A percentile compares a stretch with the other conserved stretches of the same genome.
phyloP scores from a whole-genome alignment of 345 rosid genomes.

The Erodium maritimum region DNA sequence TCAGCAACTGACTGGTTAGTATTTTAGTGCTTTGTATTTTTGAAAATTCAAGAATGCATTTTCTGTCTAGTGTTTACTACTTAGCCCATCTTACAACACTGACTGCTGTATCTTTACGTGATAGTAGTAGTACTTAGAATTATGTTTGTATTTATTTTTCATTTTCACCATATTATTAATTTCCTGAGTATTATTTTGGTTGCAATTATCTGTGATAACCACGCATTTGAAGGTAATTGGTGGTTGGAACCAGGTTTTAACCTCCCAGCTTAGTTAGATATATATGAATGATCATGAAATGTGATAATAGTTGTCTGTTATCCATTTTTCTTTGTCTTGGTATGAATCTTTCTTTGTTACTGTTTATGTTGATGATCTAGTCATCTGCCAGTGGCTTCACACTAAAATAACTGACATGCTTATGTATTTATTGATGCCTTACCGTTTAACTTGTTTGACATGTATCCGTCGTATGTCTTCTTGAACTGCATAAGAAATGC shows the following conservation, averaged over 20 bases:
- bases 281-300: neutral
- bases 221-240: neutral
- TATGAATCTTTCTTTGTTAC: neutral
- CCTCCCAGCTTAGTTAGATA: neutral
- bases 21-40: conserved; percentile 2
- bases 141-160: neutral
- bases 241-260: neutral
- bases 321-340: neutral
- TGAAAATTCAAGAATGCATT: too few relatives aligned
- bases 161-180: neutral
- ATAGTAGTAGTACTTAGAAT: neutral
- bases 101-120: neutral
- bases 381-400: neutral
- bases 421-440: neutral
- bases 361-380: neutral
- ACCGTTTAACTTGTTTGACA: neutral
- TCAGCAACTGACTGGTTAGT: conserved; percentile 41
- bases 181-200: neutral
- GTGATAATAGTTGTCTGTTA: neutral
- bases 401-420: neutral
- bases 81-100: neutral
- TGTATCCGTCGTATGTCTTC: neutral
- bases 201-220: neutral
- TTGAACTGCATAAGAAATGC: neutral
- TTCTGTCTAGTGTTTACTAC: neutral